Conservation (phyloP, 805 yeast genomes). For the Dipodascopsis uninucleata region DNA sequence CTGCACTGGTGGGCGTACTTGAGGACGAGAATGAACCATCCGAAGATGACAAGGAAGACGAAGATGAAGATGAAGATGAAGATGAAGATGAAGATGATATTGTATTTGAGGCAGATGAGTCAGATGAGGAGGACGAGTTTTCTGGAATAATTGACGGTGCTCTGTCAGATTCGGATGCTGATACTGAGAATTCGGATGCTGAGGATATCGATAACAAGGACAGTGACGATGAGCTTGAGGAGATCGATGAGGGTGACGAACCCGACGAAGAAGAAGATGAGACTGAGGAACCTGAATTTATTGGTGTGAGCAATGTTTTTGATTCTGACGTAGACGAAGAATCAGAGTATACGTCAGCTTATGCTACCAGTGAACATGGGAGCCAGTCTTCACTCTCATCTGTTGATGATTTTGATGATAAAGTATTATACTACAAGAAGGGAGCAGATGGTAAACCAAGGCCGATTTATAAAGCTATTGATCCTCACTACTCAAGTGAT, state of each 20-base stretch:
- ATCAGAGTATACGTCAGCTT: constrained; percentile 14
- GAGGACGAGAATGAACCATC: constrained; percentile 28
- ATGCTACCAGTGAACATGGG: constrained; percentile 19
- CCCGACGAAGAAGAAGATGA: constrained; percentile 28
- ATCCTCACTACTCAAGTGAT: constrained; percentile 86
- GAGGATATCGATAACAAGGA: constrained; percentile 53
- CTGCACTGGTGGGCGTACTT: constrained; percentile 2
- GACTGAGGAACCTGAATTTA: constrained; percentile 11
- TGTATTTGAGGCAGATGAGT: constrained; percentile 15
- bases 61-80: constrained; percentile 12
- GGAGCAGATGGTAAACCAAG: constrained; percentile 76
- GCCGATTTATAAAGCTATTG: constrained; percentile 78
- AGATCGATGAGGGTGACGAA: constrained; percentile 22
- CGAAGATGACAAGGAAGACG: constrained; percentile 6
- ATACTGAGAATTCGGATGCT: constrained; percentile 24
- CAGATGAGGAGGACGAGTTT: constrained; percentile 29
- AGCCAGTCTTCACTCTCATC: constrained; percentile 19
- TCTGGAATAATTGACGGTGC: constrained; percentile 27
- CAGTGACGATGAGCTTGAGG: constrained; percentile 32
- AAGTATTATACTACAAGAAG: constrained; percentile 11
- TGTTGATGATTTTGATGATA: constrained; percentile 12
- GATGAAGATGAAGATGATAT: constrained; percentile 14
- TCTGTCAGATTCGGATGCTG: constrained; percentile 19
- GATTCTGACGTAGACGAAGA: constrained; percentile 14
- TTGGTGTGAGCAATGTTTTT: constrained; percentile 9